Evolutionary conservation across 2,329 filamentous ascomycete species (phyloP), one percentile per base, ranked within the genome.

Genomic region (Cordyceps cicadae): DNA sequence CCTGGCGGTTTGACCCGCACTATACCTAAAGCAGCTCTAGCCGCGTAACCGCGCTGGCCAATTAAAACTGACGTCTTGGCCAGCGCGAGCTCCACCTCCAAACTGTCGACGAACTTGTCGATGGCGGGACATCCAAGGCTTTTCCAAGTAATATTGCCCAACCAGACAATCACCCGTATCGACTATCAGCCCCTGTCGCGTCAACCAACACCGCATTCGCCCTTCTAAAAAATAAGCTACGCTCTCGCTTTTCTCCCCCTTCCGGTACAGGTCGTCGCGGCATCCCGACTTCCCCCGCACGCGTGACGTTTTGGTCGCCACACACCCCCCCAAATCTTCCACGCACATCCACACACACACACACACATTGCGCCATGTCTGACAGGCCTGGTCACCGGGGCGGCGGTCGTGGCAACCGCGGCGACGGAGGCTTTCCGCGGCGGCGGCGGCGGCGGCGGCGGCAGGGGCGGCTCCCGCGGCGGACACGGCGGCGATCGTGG

Each of bases 301-400:
- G 21, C 19, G 41, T 56, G 41, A 55, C 26, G 17, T 12, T 12
- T 26, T 37, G 19, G 45, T 21, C 19, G 43, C 41, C 50, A 52
- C 19, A 15, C 24, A 24, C 24, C 2, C 24, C 2, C 24, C n/a
- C 12, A 8, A 12, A 15, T 37, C 5, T 41, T 61, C 62, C 50
- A 32, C 52, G 43, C 60, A 59, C 54, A 63, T 51, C 55, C 61
- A 65, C 62, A 63, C 60, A 59, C 54, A 63, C 49, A 54, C 61
- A 65, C 62, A 63, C 58, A 67, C 62, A 63, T 55, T 67, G 66
- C 64, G 68, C 67, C 62, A 82, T 83, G 79, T 76, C 80, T 67
- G 80, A 82, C 67, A 77, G 79, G 76, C 75, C 72, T 61, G 72
- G 73, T 59, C 73, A 81, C 65, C 75, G 79, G 72, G 77, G 79